Evolutionary conservation across 2,329 filamentous ascomycete species (phyloP).

Genomic region (Cladosporium phlei): DNA sequence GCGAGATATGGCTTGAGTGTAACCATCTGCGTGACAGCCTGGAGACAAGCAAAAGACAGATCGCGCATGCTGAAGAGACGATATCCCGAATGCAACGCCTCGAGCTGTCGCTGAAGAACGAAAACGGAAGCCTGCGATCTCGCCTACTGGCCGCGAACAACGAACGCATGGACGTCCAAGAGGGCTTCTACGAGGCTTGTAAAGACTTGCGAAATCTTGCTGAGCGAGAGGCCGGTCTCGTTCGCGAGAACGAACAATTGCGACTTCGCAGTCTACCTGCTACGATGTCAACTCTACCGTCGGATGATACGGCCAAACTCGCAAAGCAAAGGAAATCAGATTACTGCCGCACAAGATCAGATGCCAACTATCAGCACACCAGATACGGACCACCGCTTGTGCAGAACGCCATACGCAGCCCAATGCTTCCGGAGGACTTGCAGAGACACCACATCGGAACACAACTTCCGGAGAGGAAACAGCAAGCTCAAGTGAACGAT

Average conservation of each 20-base stretch:
- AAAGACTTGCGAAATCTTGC: conserved; percentile 33
- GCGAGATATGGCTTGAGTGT: conserved; percentile 35
- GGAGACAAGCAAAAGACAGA: conserved; percentile 33
- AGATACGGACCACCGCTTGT: too few relatives aligned
- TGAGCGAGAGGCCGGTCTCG: conserved; percentile 27
- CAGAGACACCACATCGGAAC: too few relatives aligned
- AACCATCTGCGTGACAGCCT: conserved; percentile 36
- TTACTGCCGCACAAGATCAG: too few relatives aligned
- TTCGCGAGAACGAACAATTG: conserved; percentile 16
- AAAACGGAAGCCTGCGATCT: conserved; percentile 35
- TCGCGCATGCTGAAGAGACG: conserved; percentile 37
- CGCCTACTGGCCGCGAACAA: conserved; percentile 38
- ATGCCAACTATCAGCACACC: too few relatives aligned
- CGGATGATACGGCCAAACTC: too few relatives aligned
- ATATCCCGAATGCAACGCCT: conserved; percentile 36
- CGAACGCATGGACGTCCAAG: conserved; percentile 36
- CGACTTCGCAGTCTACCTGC: conserved; percentile 1
- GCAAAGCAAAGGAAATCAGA: too few relatives aligned
- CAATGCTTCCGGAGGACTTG: too few relatives aligned
- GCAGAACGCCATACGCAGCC: too few relatives aligned
- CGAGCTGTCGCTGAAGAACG: conserved; percentile 34
- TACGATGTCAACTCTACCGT: too few relatives aligned
- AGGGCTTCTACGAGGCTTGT: conserved; percentile 31
- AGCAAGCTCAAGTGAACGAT: too few relatives aligned
- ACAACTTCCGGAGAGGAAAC: too few relatives aligned